Percentiles rank a stretch among this genome's conserved stretches.
phyloP scores from a whole-genome alignment of 768 basidiomycete genomes.

The Megacollybia marginata region DNA sequence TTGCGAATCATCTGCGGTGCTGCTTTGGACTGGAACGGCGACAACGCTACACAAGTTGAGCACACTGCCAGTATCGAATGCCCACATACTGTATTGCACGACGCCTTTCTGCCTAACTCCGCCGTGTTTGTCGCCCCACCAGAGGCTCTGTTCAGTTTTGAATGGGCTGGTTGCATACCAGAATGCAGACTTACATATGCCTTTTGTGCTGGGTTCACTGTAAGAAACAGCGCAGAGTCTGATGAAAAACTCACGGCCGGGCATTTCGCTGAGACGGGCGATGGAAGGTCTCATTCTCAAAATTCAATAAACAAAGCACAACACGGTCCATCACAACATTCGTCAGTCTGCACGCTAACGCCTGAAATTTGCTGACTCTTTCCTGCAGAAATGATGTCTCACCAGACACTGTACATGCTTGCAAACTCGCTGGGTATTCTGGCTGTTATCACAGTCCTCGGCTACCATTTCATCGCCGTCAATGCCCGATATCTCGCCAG shows the following conservation, averaged over 20 bases:
- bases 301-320: neutral
- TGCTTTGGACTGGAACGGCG: conserved; percentile 75
- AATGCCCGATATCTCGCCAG: conserved; percentile 36
- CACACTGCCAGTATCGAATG: neutral
- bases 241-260: conserved; percentile 54
- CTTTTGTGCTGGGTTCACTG: conserved; percentile 44
- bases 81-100: conserved; percentile 67
- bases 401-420: conserved; percentile 72
- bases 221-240: conserved; percentile 2
- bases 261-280: conserved; percentile 67
- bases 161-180: too few relatives aligned
- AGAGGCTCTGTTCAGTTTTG: conserved; percentile 50
- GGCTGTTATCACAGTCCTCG: conserved; percentile 83
- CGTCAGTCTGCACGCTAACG: neutral
- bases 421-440: conserved; percentile 78
- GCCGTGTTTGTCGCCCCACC: conserved; percentile 81
- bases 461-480: conserved; percentile 87
- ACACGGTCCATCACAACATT: neutral
- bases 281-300: conserved; percentile 53
- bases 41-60: conserved; percentile 48
- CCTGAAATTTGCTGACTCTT: neutral
- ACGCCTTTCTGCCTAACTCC: conserved; percentile 71
- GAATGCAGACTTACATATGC: too few relatives aligned
- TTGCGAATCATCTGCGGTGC: conserved; percentile 61
- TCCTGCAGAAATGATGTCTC: conserved; percentile 57